Conservation (phyloP, 2,329 filamentous ascomycete species). For the Aphanoascus verrucosus region DNA sequence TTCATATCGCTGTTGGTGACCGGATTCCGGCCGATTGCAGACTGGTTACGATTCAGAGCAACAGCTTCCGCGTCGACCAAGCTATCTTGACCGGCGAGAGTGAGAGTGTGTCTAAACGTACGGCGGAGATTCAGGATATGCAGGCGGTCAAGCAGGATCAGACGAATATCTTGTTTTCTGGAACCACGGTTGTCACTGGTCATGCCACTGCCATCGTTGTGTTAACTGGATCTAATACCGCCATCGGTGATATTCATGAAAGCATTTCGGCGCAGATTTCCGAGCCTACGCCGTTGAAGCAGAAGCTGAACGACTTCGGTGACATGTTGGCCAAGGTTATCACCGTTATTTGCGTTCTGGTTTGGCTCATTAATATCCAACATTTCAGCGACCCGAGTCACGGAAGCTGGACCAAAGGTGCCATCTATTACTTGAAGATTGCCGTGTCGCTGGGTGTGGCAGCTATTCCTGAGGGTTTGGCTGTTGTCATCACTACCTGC, state of each 20-base stretch:
- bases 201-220: slow-evolving; percentile 86
- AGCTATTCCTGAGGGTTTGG: slow-evolving; percentile 92
- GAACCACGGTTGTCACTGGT: slow-evolving; percentile 91
- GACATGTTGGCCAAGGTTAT: slow-evolving; percentile 96
- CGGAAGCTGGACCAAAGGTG: slow-evolving; percentile 88
- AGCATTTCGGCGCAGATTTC: slow-evolving; percentile 98
- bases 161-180: slow-evolving; percentile 95
- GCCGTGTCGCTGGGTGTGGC: slow-evolving; percentile 96
- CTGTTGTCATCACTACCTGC: slow-evolving; percentile 98
- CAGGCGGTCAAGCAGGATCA: slow-evolving; percentile 96
- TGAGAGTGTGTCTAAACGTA: slow-evolving; percentile 87
- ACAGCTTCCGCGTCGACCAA: slow-evolving; percentile 93
- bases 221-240: slow-evolving; percentile 77
- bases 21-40: slow-evolving; percentile 92
- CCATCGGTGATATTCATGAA: slow-evolving; percentile 97
- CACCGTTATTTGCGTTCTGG: slow-evolving; percentile 86
- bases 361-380: slow-evolving; percentile 97
- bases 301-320: slow-evolving; percentile 97
- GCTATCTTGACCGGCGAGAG: slow-evolving; percentile 95
- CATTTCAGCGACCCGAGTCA: slow-evolving; percentile 94
- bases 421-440: slow-evolving; percentile 99
- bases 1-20: slow-evolving; percentile 80
- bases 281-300: slow-evolving; percentile 90
- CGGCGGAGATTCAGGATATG: slow-evolving; percentile 55
- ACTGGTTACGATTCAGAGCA: slow-evolving; percentile 81